Evolutionary conservation across 1,284 basidiomycete genomes (phyloP).

Genomic region (Malassezia sp.): DNA sequence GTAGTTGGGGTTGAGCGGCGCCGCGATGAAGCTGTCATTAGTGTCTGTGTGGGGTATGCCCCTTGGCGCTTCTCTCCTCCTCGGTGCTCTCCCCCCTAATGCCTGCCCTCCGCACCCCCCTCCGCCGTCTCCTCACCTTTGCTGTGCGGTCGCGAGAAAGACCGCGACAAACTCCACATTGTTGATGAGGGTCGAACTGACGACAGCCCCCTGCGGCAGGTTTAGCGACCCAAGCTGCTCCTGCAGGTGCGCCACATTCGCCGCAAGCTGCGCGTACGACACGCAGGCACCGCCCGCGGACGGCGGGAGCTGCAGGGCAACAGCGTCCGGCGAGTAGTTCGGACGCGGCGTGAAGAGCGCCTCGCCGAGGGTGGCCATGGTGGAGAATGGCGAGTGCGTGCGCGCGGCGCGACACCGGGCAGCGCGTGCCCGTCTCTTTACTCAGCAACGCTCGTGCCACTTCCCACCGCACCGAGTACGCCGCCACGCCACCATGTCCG

Average conservation of each 20-base stretch:
- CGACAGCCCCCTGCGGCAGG: slow-evolving; percentile 20
- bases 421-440: not conserved
- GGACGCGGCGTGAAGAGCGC: slow-evolving; percentile 1
- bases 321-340: not conserved
- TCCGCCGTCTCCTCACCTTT: slow-evolving; percentile 30
- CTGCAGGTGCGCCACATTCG: slow-evolving; percentile 26
- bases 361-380: not conserved
- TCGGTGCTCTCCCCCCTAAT: not conserved
- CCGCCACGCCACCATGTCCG: not conserved
- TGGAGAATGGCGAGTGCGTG: not conserved
- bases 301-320: slow-evolving; percentile 6
- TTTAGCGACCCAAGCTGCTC: slow-evolving; percentile 28
- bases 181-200: slow-evolving; percentile 47
- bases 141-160: slow-evolving; percentile 46
- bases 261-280: slow-evolving; percentile 25
- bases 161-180: slow-evolving; percentile 47
- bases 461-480: not conserved
- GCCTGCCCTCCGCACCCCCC: not conserved
- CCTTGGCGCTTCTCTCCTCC: no score
- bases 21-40: slow-evolving; percentile 44
- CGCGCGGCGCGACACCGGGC: not conserved
- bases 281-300: slow-evolving; percentile 15
- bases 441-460: not conserved
- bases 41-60: no score
- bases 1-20: slow-evolving; percentile 50